Evolutionary conservation across 352 stramenopile genomes (phyloP).

Genomic region (Globisporangium yorkense): DNA sequence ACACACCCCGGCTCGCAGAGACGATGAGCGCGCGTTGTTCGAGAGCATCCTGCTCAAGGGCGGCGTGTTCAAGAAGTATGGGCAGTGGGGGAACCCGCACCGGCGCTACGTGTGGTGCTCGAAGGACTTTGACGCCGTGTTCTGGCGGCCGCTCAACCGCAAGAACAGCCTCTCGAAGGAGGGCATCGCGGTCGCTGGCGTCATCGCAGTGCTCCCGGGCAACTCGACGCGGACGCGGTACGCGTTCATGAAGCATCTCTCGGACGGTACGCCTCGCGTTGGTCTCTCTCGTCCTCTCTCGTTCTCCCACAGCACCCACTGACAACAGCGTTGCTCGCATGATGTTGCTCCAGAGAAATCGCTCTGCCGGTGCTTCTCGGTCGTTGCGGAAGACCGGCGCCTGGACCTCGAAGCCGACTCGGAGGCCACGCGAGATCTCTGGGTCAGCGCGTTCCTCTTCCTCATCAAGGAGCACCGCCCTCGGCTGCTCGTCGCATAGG

Average conservation of each 20-base stretch:
- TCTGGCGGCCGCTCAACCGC: slow-evolving; percentile 65
- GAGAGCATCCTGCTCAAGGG: slow-evolving; percentile 61
- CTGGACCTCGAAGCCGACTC: slow-evolving; percentile 71
- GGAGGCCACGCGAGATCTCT: slow-evolving; percentile 53
- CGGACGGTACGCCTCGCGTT: slow-evolving; percentile 29
- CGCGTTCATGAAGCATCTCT: slow-evolving; percentile 75
- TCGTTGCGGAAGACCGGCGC: slow-evolving; percentile 57
- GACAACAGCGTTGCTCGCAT: not conserved
- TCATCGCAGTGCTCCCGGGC: slow-evolving; percentile 48
- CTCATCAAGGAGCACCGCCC: slow-evolving; percentile 47
- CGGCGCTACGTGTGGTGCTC: slow-evolving; percentile 67
- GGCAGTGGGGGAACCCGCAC: slow-evolving; percentile 70
- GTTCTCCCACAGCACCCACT: too few relatives aligned
- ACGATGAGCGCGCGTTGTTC: slow-evolving; percentile 40
- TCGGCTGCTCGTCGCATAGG: slow-evolving; percentile 40
- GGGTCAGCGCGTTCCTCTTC: slow-evolving; percentile 47
- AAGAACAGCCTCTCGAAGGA: slow-evolving; percentile 60
- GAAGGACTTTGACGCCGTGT: slow-evolving; percentile 56
- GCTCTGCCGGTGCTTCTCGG: slow-evolving; percentile 52
- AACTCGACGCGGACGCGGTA: slow-evolving; percentile 59
- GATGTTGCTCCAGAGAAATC: slow-evolving; percentile 44
- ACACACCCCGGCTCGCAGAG: slow-evolving; percentile 1
- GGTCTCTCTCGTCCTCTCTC: not conserved
- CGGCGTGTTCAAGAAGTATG: slow-evolving; percentile 72
- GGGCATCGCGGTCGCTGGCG: slow-evolving; percentile 30